Percentiles rank a stretch among this genome's conserved stretches.
phyloP scores from a whole-genome alignment of 176 grass and related monocot genomes.

The Zoysia pacifica region DNA sequence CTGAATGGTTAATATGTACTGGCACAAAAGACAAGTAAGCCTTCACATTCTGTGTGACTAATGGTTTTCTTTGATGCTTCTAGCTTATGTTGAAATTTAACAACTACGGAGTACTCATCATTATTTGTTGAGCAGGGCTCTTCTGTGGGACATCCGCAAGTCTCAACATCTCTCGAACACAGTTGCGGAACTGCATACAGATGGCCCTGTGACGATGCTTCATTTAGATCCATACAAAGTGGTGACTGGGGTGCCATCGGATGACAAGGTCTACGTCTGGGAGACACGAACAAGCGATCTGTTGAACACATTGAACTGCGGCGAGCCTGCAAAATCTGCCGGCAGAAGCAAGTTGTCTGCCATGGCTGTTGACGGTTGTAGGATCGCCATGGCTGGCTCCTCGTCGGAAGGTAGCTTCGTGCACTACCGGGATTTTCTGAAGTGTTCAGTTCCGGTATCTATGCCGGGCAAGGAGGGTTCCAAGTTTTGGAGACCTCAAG shows the following conservation, averaged over 20 bases:
- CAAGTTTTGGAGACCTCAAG: slow-evolving; percentile 66
- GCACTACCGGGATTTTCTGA: slow-evolving; percentile 60
- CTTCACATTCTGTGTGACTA: slow-evolving; percentile 1
- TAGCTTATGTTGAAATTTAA: not conserved
- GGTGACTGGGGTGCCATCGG: slow-evolving; percentile 56
- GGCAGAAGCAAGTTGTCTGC: slow-evolving; percentile 37
- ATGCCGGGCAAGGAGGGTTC: slow-evolving; percentile 37
- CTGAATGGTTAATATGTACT: slow-evolving; percentile 77
- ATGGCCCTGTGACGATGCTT: slow-evolving; percentile 60
- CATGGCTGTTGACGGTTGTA: slow-evolving; percentile 70
- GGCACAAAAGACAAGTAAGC: slow-evolving; percentile 78
- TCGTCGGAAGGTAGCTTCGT: slow-evolving; percentile 36
- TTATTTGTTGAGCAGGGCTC: slow-evolving; percentile 57
- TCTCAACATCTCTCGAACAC: slow-evolving; percentile 46
- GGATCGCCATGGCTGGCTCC: slow-evolving; percentile 52
- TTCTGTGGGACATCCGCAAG: slow-evolving; percentile 90
- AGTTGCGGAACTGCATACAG: slow-evolving; percentile 64
- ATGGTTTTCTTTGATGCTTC: slow-evolving; percentile 10
- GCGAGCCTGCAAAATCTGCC: slow-evolving; percentile 25
- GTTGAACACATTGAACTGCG: slow-evolving; percentile 58
- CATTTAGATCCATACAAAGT: slow-evolving; percentile 91
- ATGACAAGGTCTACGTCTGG: slow-evolving; percentile 59
- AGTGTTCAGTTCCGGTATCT: slow-evolving; percentile 47
- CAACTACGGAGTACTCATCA: slow-evolving; percentile 10
- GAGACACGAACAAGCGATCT: slow-evolving; percentile 51